These are phyloP conservation scores for Arabis alpina DNA, from an alignment of 345 rosid species.

Conservation along the genomic window DNA sequence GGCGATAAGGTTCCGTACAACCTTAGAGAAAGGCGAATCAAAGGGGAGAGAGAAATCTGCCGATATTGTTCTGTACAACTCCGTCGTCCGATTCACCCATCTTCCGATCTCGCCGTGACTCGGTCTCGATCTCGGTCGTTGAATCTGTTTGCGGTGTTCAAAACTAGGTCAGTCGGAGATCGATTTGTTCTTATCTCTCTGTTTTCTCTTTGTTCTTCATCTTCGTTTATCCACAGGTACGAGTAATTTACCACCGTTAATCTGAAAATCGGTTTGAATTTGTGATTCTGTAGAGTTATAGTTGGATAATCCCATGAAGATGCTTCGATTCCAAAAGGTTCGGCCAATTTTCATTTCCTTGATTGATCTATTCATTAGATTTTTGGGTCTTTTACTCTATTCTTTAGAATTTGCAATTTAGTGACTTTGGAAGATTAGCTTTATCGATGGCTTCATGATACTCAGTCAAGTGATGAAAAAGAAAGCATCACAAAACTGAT, in stretches of 20 bases:
- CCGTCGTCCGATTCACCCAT: too few species aligned
- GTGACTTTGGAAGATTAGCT: too few species aligned
- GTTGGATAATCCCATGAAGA: slow-evolving; percentile 99
- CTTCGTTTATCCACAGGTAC: neutral
- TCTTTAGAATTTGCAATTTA: too few species aligned
- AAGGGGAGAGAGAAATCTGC: too few species aligned
- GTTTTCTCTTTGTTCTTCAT: neutral
- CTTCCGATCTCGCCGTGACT: slow-evolving; percentile 21
- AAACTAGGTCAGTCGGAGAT: neutral
- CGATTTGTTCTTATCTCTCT: neutral
- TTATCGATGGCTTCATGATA: neutral
- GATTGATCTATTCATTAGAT: too few species aligned
- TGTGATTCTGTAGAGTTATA: slow-evolving; percentile 45
- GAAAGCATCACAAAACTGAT: neutral
- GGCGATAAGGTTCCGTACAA: slow-evolving; percentile 29
- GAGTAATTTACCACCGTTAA: neutral
- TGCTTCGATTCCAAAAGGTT: slow-evolving; percentile 99
- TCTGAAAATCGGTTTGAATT: slow-evolving; percentile 25
- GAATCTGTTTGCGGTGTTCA: neutral
- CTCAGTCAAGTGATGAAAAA: slow-evolving; percentile 7
- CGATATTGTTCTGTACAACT: too few species aligned
- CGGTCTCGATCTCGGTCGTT: slow-evolving; percentile 19
- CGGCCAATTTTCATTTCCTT: neutral
- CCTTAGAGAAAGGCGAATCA: neutral
- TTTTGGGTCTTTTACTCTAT: too few species aligned